Evolutionary conservation across 305 asterid genomes (phyloP), one percentile per base, ranked within the genome.

Genomic region (Andrographis paniculata): DNA sequence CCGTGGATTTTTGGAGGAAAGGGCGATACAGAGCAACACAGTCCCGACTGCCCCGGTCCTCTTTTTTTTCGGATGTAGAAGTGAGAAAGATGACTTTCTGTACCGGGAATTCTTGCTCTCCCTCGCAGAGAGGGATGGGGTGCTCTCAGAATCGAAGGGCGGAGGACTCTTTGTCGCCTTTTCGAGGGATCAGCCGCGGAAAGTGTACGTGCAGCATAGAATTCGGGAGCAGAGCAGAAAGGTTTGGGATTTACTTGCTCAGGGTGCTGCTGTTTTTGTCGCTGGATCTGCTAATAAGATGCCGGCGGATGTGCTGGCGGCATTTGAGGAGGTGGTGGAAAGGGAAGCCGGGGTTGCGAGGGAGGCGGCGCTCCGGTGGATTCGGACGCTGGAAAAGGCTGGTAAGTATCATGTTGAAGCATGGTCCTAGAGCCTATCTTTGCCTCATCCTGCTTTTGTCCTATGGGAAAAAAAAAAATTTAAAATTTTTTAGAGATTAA

Each of bases 261-360:
- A 63, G 45, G 96, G 95, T 55, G 96, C 96, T 58, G 80, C 79
- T 21, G 61, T 85, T 44, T 89, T 85, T 58, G 73, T 85, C 36
- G 84, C 97, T n/a, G 98, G 98, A 59, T 89, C 98, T 58, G 87
- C 98, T 18, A 67, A 73, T 56, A 82, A 89, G 64, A 85, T 89
- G 98, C 98, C 98, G 21, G 48, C 77, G 3, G 98, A 89, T 60
- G 96, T 89, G 30, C 51, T 80, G 45, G 65, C 78, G 9, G 80
- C 88, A 0, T 72, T 89, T 14, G 94, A 82, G 76, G 98, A 86
- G 50, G 78, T 80, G 6, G 65, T 89, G 50, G 69, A 75, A 14
- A 27, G 19, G 12, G 84, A 82, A 68, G 65, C 76, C 17, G 87
- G 81, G 48, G 93, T 62, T 62, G 61, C 91, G 1, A 85, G 52